These are phyloP conservation scores for Termitomyces sp. DNA, from an alignment of 768 basidiomycete species.

Conservation along the genomic window DNA sequence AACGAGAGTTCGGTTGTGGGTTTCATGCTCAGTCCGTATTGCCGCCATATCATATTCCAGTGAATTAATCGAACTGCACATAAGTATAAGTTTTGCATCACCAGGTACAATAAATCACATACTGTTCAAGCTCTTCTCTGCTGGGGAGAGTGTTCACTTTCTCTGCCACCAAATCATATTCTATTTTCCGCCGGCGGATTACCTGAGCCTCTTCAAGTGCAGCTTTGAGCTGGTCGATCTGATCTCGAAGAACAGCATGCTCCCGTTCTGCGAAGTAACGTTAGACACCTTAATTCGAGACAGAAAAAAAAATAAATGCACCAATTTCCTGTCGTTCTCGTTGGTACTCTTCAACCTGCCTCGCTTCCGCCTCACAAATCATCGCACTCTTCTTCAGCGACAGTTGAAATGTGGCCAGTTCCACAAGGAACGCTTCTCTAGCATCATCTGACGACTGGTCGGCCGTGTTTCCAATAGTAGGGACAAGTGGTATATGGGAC, in stretches of 20 bases:
- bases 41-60: conserved; percentile 77
- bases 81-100: not conserved
- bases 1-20: conserved; percentile 59
- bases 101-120: conserved; percentile 22
- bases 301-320: conserved; percentile 26
- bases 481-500: conserved; percentile 42
- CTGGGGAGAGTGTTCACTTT: conserved; percentile 75
- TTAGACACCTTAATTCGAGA: not conserved
- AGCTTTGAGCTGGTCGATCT: conserved; percentile 75
- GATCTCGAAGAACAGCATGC: conserved; percentile 56
- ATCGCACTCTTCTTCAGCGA: conserved; percentile 72
- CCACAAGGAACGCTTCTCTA: conserved; percentile 71
- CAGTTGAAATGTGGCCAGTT: conserved; percentile 72
- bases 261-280: conserved; percentile 50
- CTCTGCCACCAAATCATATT: conserved; percentile 81
- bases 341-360: conserved; percentile 83
- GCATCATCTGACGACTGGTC: conserved; percentile 54
- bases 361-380: conserved; percentile 81
- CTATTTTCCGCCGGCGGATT: conserved; percentile 72
- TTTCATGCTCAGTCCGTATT: conserved; percentile 70
- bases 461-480: conserved; percentile 21
- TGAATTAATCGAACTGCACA: conserved; percentile 53
- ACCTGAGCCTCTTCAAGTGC: conserved; percentile 76
- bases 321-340: conserved; percentile 68
- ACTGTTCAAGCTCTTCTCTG: conserved; percentile 75